Conservation (phyloP, 768 basidiomycete genomes). For the Xerocomus spinulosus region DNA sequence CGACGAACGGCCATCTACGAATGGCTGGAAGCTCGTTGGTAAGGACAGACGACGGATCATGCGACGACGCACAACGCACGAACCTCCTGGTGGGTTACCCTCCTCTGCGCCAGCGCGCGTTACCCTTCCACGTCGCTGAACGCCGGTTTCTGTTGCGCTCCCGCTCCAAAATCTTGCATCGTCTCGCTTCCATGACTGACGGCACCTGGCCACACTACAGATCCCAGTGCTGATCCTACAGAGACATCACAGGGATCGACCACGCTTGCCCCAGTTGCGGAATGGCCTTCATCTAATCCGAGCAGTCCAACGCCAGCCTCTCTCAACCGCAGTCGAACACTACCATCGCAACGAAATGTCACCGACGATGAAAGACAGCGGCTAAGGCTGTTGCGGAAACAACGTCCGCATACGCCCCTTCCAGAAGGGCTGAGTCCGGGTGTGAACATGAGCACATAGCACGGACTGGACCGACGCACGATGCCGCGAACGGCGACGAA, state of each 20-base stretch:
- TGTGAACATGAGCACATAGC: slow-evolving; percentile 22
- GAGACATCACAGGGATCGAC: slow-evolving; percentile 28
- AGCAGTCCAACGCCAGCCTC: slow-evolving; percentile 30
- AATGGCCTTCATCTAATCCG: slow-evolving; percentile 35
- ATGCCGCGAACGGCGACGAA: slow-evolving; percentile 2
- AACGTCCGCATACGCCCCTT: slow-evolving; percentile 40
- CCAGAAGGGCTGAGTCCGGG: slow-evolving; percentile 19
- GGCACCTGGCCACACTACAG: slow-evolving; percentile 15
- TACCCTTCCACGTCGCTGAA: slow-evolving; percentile 29
- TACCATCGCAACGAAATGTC: slow-evolving; percentile 39
- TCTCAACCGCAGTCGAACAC: slow-evolving; percentile 55
- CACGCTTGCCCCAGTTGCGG: slow-evolving; percentile 46
- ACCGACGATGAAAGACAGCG: slow-evolving; percentile 36
- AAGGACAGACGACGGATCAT: slow-evolving; percentile 40
- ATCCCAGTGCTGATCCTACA: slow-evolving; percentile 13
- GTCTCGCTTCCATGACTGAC: slow-evolving; percentile 7
- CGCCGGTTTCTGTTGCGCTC: slow-evolving; percentile 9
- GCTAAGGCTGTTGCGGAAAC: slow-evolving; percentile 45
- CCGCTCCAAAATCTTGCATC: neutral
- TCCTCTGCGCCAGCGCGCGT: slow-evolving; percentile 31
- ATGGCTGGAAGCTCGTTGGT: slow-evolving; percentile 53
- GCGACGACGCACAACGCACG: slow-evolving; percentile 56
- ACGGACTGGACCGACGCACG: neutral
- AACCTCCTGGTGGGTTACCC: slow-evolving; percentile 34
- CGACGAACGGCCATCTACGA: slow-evolving; percentile 43